A percentile compares a stretch with the other conserved stretches of the same genome.
Evolutionary conservation across 2,329 filamentous ascomycete genomes (phyloP).

Genomic region (Neonectria magnoliae): DNA sequence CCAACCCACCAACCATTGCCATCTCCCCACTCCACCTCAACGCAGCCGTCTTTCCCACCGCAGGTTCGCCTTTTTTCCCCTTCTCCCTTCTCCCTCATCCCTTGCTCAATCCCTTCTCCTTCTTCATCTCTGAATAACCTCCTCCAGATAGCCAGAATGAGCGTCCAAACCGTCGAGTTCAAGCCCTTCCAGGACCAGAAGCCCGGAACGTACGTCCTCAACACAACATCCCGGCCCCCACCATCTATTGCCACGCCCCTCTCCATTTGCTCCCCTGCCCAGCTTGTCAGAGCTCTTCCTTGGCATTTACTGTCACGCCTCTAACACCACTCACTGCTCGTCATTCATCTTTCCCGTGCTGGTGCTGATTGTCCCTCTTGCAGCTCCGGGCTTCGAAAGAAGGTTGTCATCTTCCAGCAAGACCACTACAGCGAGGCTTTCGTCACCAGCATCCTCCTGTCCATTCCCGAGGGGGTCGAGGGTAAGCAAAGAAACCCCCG

Average conservation of each 20-base stretch:
- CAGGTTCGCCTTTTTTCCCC: conserved; percentile 22
- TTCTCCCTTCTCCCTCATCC: background rate
- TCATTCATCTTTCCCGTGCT: background rate
- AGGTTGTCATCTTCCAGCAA: conserved; percentile 97
- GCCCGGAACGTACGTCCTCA: conserved; percentile 88
- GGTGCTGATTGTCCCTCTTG: conserved; percentile 2
- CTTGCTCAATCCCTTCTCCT: conserved; percentile 14
- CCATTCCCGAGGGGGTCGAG: conserved; percentile 92
- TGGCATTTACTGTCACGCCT: background rate
- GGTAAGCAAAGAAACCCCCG: conserved; percentile 54
- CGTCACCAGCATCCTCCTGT: conserved; percentile 90
- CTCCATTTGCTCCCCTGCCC: conserved; percentile 7
- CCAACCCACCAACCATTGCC: conserved; percentile 32
- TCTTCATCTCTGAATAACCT: conserved; percentile 13
- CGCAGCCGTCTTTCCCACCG: conserved; percentile 22
- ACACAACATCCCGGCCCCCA: conserved; percentile 15
- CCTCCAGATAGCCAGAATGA: conserved; percentile 63
- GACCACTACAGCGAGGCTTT: conserved; percentile 96
- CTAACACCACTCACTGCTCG: background rate
- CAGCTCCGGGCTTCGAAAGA: conserved; percentile 98
- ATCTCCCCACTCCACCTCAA: conserved; percentile 22
- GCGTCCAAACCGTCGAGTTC: conserved; percentile 79
- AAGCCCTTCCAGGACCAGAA: conserved; percentile 95
- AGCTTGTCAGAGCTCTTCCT: conserved; percentile 6
- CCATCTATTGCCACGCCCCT: conserved; percentile 26